A percentile compares a stretch with the other conserved stretches of the same genome.
phyloP scores from a whole-genome alignment of 371 early-diverging fungal species.

The Mortierella sp. region DNA sequence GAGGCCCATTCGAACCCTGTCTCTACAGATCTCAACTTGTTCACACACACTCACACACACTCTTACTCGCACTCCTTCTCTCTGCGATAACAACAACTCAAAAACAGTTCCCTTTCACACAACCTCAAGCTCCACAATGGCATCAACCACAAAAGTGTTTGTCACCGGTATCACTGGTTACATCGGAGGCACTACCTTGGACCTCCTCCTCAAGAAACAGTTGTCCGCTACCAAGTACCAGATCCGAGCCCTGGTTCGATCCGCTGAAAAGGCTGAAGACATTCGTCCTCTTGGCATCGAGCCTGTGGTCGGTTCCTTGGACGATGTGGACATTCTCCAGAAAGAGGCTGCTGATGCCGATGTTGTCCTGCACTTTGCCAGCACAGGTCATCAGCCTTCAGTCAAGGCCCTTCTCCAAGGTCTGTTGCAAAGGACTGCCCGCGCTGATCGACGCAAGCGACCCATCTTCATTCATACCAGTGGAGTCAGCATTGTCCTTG shows the following conservation, averaged over 20 bases:
- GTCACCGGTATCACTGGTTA: conserved; percentile 51
- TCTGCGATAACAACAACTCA: too few species aligned
- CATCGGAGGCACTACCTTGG: conserved; percentile 40
- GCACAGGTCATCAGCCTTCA: conserved; percentile 48
- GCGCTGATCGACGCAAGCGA: conserved; percentile 19
- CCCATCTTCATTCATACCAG: conserved; percentile 53
- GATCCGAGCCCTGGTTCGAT: conserved; percentile 47
- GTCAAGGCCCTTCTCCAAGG: conserved; percentile 50
- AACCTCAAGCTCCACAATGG: conserved; percentile 14
- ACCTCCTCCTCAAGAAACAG: conserved; percentile 30
- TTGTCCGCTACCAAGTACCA: conserved; percentile 10
- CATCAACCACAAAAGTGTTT: conserved; percentile 29
- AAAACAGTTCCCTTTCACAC: not conserved
- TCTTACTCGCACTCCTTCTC: not conserved
- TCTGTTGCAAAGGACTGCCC: conserved; percentile 23
- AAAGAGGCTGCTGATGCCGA: conserved; percentile 45
- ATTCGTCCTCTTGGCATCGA: conserved; percentile 39
- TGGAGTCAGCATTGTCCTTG: conserved; percentile 47
- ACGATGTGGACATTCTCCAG: conserved; percentile 29
- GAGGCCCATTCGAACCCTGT: too few species aligned
- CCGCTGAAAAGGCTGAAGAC: conserved; percentile 32
- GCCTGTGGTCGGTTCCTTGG: conserved; percentile 47
- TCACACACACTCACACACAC: too few species aligned
- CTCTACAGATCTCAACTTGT: too few species aligned
- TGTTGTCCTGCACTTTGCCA: conserved; percentile 46